phyloP scores from a whole-genome alignment of 2,329 filamentous ascomycete genomes.

The Xylaria sp. region DNA sequence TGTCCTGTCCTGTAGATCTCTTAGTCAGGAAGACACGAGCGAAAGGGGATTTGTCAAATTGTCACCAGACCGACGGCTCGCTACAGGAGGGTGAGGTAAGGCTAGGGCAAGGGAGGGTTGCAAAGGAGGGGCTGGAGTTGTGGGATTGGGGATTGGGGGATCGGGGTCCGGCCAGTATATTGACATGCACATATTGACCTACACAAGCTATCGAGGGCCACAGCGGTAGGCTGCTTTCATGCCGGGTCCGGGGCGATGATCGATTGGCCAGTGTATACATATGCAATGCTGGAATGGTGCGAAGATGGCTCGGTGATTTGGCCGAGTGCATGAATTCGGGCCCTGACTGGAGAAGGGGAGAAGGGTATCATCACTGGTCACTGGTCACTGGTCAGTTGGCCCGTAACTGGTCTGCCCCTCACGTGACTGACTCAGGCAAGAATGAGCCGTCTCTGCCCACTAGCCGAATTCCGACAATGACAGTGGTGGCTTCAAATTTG shows the following conservation, averaged over 20 bases:
- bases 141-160: conserved; percentile 17
- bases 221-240: not conserved
- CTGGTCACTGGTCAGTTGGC: no score
- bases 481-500: not conserved
- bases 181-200: not conserved
- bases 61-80: conserved; percentile 5
- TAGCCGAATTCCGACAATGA: not conserved
- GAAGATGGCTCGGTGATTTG: conserved; percentile 6
- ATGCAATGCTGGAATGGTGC: not conserved
- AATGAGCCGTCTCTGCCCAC: not conserved
- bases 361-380: not conserved
- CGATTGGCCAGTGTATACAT: not conserved
- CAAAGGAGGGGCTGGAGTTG: conserved; percentile 12
- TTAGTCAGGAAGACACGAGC: not conserved
- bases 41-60: not conserved
- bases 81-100: not conserved
- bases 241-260: not conserved
- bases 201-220: not conserved
- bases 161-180: conserved; percentile 10
- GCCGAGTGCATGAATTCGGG: not conserved
- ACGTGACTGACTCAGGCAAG: no score
- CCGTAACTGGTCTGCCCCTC: no score
- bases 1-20: not conserved
- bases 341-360: not conserved
- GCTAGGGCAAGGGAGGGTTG: not conserved